These are phyloP conservation scores for Pyrus bretschneideri DNA, from an alignment of 306 rosid genomes.

Conservation along the genomic window DNA sequence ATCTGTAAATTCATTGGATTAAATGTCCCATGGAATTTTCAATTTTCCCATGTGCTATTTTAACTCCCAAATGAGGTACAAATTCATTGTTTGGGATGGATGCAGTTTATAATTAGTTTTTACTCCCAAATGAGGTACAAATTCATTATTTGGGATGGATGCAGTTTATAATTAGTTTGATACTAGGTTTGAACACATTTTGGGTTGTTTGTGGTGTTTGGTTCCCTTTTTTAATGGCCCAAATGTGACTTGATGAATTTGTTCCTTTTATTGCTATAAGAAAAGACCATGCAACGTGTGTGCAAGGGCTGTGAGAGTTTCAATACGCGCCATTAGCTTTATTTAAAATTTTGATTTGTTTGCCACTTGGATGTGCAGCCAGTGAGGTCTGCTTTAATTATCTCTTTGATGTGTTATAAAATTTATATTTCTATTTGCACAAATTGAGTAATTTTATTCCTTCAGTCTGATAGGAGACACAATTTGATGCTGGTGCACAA, in stretches of 20 bases:
- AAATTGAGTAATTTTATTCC: not conserved
- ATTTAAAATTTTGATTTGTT: not conserved
- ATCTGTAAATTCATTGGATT: not conserved
- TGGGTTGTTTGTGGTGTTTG: not conserved
- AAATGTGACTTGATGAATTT: too few relatives aligned
- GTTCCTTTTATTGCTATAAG: not conserved
- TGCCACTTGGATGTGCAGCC: not conserved
- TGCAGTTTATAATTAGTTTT: too few relatives aligned
- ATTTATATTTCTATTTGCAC: too few relatives aligned
- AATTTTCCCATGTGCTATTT: not conserved
- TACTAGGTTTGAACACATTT: not conserved
- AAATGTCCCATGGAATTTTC: not conserved
- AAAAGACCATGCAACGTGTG: not conserved
- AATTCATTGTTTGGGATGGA: too few relatives aligned
- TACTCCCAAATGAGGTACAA: not conserved
- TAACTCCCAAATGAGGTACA: not conserved
- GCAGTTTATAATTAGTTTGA: too few relatives aligned
- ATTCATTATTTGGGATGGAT: too few relatives aligned
- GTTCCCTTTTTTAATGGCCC: not conserved
- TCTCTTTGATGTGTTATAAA: not conserved
- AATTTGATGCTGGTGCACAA: conserved; percentile 22
- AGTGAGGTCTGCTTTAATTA: not conserved
- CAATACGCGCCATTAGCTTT: too few relatives aligned
- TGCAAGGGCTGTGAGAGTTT: not conserved
- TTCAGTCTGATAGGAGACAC: conserved; percentile 42